Evolutionary conservation across 768 basidiomycete species (phyloP).

Genomic region (Fibroporia radiculosa): DNA sequence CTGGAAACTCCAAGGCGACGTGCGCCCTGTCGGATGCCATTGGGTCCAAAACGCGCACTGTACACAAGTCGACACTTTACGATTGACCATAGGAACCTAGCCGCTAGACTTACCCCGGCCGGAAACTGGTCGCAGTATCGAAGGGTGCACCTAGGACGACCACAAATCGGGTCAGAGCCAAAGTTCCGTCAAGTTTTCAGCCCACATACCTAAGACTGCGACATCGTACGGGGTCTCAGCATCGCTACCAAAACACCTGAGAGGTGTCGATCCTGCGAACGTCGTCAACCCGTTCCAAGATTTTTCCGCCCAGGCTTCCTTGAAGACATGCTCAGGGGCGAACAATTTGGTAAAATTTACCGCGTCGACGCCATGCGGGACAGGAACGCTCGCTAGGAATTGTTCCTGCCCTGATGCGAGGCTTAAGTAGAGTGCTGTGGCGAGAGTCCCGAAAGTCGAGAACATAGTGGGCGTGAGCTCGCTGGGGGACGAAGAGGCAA

Average conservation of each 20-base stretch:
- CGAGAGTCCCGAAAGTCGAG: not conserved
- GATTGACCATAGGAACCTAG: not conserved
- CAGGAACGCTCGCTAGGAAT: not conserved
- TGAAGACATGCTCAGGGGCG: not conserved
- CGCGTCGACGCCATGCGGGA: not conserved
- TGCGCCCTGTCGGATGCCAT: constrained; percentile 26
- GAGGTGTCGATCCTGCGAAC: constrained; percentile 19
- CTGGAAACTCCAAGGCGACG: constrained; percentile 21
- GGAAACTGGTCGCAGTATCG: constrained; percentile 25
- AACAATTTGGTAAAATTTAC: constrained; percentile 5
- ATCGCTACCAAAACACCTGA: constrained; percentile 24
- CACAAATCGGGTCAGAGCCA: not conserved
- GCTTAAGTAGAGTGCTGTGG: not conserved
- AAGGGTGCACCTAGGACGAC: constrained; percentile 20
- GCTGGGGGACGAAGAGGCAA: no score
- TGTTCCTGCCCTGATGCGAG: not conserved
- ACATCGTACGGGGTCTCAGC: constrained; percentile 20
- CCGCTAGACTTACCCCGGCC: constrained; percentile 20
- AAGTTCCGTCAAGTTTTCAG: no score
- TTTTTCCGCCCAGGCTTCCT: constrained; percentile 9
- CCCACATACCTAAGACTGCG: constrained; percentile 18
- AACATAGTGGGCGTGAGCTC: not conserved
- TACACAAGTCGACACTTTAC: no score
- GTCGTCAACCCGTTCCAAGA: constrained; percentile 23
- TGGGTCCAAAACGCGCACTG: constrained; percentile 26